Evolutionary conservation across 78 protist species (phyloP), one percentile per base, ranked within the genome.

Genomic region (Guillardia theta): DNA sequence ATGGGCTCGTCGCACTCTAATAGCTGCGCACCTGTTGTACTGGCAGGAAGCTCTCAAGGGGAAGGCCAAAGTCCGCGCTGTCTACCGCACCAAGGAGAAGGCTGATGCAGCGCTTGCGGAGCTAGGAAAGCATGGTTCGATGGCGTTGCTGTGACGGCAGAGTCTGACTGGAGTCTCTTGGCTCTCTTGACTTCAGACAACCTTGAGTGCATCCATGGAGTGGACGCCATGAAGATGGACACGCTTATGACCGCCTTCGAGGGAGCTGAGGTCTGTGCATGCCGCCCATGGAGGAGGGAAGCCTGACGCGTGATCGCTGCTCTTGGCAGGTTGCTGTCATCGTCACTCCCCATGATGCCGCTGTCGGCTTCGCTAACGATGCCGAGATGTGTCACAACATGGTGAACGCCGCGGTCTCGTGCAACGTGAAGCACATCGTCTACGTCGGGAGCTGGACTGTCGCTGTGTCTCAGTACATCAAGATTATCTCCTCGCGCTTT

Each of bases 371-470:
- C 15, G 30, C 43, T 15, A 4, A 37, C 47, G 41, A 76, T 37
- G 87, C 87, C n/a, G 87, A 76, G 12, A 76, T 76, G 87, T 37
- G 47, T n/a, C 18, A 37, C 39, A 76, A 76, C 87, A 76, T 76
- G 87, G 43, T 76, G 10, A 44, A 76, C n/a, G 87, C 87, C 1
- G 87, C 87, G 0, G 87, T 37, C 41, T 12, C 43, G 39, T 76
- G 36, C 4, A n/a, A 37, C 22, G 36, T 76, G 39, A n/a, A 76
- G 87, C 87, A 76, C 44, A 76, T 76, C 87, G 22, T 76, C 47
- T 76, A 76, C 87, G 5, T 76, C 87, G 44, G 87, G 24, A 76
- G 87, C 43, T 76, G 87, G 87, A 19, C 87, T 5, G 3, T 12
- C 30, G 15, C 18, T 44, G 0, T 5, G 3, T 44, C 41, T 12